Percentiles rank a stretch among this genome's conserved stretches.
phyloP scores from a whole-genome alignment of 2,329 filamentous ascomycete species.

The Lasiodiplodia sp. region DNA sequence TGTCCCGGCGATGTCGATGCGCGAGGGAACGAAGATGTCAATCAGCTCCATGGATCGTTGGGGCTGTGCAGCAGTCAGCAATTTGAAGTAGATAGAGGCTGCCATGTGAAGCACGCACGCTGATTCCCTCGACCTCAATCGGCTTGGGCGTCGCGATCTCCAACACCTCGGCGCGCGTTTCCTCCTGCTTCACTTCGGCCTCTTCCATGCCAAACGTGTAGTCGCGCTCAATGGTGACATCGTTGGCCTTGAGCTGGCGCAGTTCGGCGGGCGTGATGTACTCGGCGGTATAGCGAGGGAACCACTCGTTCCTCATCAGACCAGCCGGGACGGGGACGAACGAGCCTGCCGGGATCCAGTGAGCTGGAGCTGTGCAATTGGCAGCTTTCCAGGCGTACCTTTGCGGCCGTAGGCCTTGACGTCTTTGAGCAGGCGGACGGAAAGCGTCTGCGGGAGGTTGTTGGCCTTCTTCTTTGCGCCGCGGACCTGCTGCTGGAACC shows the following conservation, averaged over 20 bases:
- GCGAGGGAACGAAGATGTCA: slow-evolving; percentile 55
- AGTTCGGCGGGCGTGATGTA: slow-evolving; percentile 58
- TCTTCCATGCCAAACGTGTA: slow-evolving; percentile 51
- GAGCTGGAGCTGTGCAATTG: background rate
- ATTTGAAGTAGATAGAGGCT: background rate
- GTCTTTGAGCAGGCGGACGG: slow-evolving; percentile 61
- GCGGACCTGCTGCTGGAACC: slow-evolving; percentile 48
- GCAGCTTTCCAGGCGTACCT: slow-evolving; percentile 38
- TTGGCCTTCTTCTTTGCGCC: slow-evolving; percentile 49
- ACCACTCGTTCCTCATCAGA: slow-evolving; percentile 64
- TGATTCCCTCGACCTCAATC: slow-evolving; percentile 51
- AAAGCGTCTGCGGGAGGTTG: slow-evolving; percentile 42
- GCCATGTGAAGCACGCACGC: slow-evolving; percentile 39
- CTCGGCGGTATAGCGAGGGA: slow-evolving; percentile 58
- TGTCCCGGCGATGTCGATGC: slow-evolving; percentile 58
- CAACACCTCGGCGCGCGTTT: slow-evolving; percentile 34
- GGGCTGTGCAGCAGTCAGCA: slow-evolving; percentile 40
- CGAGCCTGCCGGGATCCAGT: slow-evolving; percentile 49
- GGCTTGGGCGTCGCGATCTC: slow-evolving; percentile 42
- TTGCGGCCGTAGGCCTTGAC: slow-evolving; percentile 59
- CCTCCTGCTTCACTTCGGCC: slow-evolving; percentile 38
- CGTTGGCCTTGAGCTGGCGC: slow-evolving; percentile 54
- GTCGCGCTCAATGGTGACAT: slow-evolving; percentile 56
- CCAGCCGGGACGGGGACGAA: slow-evolving; percentile 61
- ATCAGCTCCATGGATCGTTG: slow-evolving; percentile 56